Evolutionary conservation across 345 rosid species (phyloP).

Genomic region (Carallia brachiata): DNA sequence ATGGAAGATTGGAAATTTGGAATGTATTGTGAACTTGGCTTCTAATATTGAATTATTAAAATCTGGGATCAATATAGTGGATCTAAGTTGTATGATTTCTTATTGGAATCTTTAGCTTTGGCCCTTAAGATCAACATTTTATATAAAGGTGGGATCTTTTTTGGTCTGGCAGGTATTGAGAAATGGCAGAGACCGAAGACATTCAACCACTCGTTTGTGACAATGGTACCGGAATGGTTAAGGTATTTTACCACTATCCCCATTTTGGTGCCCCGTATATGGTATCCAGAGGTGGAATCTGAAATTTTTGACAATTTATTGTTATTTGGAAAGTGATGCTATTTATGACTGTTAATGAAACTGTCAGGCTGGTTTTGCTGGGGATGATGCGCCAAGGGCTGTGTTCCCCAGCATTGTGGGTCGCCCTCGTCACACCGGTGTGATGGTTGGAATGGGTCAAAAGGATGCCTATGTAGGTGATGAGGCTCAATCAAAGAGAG

Average conservation of each 20-base stretch:
- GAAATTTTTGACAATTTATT: neutral
- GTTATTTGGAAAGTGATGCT: neutral
- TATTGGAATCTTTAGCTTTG: neutral
- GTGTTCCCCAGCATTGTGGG: slow-evolving; percentile 59
- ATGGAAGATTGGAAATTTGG: neutral
- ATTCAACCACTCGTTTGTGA: slow-evolving; percentile 66
- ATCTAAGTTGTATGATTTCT: neutral
- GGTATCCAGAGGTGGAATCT: no score
- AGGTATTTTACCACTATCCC: slow-evolving; percentile 36
- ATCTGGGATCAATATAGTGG: neutral
- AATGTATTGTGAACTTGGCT: slow-evolving; percentile 1
- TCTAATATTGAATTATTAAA: neutral
- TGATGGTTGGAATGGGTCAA: slow-evolving; percentile 64
- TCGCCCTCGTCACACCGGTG: slow-evolving; percentile 57
- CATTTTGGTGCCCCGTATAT: neutral
- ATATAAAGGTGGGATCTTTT: slow-evolving; percentile 8
- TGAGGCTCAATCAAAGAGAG: slow-evolving; percentile 69
- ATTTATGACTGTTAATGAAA: neutral
- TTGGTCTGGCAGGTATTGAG: slow-evolving; percentile 26
- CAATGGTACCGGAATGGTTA: slow-evolving; percentile 71
- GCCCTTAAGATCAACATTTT: neutral
- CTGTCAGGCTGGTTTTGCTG: slow-evolving; percentile 54
- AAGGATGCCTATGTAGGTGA: slow-evolving; percentile 74
- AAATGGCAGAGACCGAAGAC: slow-evolving; percentile 62
- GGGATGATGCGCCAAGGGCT: slow-evolving; percentile 58